A percentile compares a stretch with the other conserved stretches of the same genome.
These are phyloP conservation scores for Maudiozyma humilis DNA, from an alignment of 1,139 yeast genomes.

Conservation along the genomic window DNA sequence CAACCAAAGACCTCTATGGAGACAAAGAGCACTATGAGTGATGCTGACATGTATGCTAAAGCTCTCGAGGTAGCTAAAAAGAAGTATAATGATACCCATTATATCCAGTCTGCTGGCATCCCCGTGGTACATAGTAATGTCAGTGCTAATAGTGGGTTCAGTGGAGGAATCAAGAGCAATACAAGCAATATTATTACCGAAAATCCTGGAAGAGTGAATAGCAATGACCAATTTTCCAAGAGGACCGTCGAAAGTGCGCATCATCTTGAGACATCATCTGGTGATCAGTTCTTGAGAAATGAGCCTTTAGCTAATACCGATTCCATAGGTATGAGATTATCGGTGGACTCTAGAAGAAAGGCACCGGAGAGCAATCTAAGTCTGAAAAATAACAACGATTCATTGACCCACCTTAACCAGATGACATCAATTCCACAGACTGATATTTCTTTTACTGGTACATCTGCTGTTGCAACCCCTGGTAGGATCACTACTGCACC, in stretches of 20 bases:
- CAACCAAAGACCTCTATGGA: not conserved
- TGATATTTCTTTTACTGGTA: not conserved
- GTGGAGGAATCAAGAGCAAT: not conserved
- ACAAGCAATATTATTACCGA: not conserved
- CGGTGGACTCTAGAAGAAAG: not conserved
- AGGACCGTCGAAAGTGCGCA: not conserved
- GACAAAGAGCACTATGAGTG: conserved; percentile 15
- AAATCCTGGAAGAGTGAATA: not conserved
- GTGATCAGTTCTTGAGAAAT: conserved; percentile 1
- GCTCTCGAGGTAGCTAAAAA: conserved; percentile 32
- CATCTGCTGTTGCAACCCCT: not conserved
- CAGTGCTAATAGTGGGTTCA: not conserved
- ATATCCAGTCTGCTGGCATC: conserved; percentile 3
- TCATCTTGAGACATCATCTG: not conserved
- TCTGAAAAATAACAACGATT: not conserved
- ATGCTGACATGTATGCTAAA: conserved; percentile 31
- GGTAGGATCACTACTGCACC: not conserved
- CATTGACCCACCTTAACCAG: not conserved
- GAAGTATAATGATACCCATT: conserved; percentile 13
- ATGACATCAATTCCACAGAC: not conserved
- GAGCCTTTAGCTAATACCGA: conserved; percentile 1
- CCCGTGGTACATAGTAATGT: not conserved
- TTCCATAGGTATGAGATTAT: conserved; percentile 2
- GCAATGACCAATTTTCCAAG: conserved; percentile 1
- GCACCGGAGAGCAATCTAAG: not conserved